A percentile compares a stretch with the other conserved stretches of the same genome.
Conservation (phyloP, 768 basidiomycete species). For the Cyathus striatus region DNA sequence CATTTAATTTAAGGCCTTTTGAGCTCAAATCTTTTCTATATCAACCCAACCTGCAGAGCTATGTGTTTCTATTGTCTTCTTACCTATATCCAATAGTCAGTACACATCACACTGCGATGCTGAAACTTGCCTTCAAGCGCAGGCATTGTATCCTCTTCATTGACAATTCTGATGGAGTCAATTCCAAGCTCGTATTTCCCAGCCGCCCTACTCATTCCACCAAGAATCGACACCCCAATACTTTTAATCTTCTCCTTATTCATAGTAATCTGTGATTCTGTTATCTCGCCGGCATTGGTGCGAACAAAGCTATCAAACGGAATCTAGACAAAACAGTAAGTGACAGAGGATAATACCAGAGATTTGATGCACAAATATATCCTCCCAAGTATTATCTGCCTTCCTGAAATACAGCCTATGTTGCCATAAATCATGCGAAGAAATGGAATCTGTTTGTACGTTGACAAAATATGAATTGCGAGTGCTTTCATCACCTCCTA, state of each 20-base stretch:
- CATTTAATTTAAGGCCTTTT: too few relatives aligned
- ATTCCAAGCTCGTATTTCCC: slow-evolving; percentile 82
- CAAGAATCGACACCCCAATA: slow-evolving; percentile 83
- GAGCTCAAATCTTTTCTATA: slow-evolving; percentile 9
- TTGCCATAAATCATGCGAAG: slow-evolving; percentile 89
- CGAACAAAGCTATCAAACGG: slow-evolving; percentile 74
- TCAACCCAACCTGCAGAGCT: not conserved
- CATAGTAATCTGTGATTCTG: slow-evolving; percentile 71
- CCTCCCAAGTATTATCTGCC: slow-evolving; percentile 70
- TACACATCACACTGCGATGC: too few relatives aligned
- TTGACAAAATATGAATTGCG: slow-evolving; percentile 90
- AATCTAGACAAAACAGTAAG: slow-evolving; percentile 42
- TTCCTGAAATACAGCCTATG: slow-evolving; percentile 81
- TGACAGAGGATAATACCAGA: slow-evolving; percentile 8
- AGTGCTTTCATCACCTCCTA: slow-evolving; percentile 71
- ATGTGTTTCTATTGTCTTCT: too few relatives aligned
- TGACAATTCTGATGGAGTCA: slow-evolving; percentile 77
- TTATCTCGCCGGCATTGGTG: slow-evolving; percentile 69
- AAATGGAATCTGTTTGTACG: slow-evolving; percentile 81
- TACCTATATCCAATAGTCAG: too few relatives aligned
- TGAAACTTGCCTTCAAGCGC: too few relatives aligned
- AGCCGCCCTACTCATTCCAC: slow-evolving; percentile 70
- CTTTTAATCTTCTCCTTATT: slow-evolving; percentile 69
- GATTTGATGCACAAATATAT: slow-evolving; percentile 58
- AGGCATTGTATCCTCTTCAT: slow-evolving; percentile 58